Evolutionary conservation across 345 rosid genomes (phyloP), one percentile per base, ranked within the genome.

Genomic region (Eucalyptus regnans): DNA sequence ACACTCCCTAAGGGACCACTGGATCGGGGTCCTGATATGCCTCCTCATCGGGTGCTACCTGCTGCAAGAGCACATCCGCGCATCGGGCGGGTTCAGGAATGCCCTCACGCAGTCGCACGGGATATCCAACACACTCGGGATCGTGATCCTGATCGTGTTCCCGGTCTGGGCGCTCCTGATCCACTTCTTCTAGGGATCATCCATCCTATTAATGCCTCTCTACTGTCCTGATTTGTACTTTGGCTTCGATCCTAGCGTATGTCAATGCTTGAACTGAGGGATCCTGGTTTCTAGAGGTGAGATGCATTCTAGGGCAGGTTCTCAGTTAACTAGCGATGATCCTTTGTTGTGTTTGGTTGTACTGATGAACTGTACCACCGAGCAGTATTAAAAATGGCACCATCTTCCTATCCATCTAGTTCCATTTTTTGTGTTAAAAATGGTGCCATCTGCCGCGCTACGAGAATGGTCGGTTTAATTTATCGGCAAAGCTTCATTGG

Each of bases 81-180:
- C 99, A 33, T 92, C 99, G 8, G 99, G 97, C 20, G 99, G 99
- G 81, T 94, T 98, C 95, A 94, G 96, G 86, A 95, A 96, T 85
- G 92, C 99, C 20, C 94, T 98, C 58, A 97, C 96, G 13, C 94
- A 93, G 60, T 87, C 92, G 88, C 89, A 96, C 86, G 99, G 99
- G 79, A 90, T 97, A 88, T 96, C 99, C 87, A 98, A 96, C 92
- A 97, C 97, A 1, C 6, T 96, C 20, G 99, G 99, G 20, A 96
- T 98, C 89, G 90, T 96, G 88, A 93, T 96, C 62, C 95, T 98
- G 58, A 37, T 97, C 33, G 96, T 95, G 89, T 98, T 95, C 91
- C 99, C 99, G 8, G 86, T 93, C 62, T 98, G 99, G 99, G 91
- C 96, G 3, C 87, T 98, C 88, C 91, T 98, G 29, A 85, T 95